Evolutionary conservation across 192 early-diverging fungal genomes (phyloP).

Genomic region (Coemansia sp.): DNA sequence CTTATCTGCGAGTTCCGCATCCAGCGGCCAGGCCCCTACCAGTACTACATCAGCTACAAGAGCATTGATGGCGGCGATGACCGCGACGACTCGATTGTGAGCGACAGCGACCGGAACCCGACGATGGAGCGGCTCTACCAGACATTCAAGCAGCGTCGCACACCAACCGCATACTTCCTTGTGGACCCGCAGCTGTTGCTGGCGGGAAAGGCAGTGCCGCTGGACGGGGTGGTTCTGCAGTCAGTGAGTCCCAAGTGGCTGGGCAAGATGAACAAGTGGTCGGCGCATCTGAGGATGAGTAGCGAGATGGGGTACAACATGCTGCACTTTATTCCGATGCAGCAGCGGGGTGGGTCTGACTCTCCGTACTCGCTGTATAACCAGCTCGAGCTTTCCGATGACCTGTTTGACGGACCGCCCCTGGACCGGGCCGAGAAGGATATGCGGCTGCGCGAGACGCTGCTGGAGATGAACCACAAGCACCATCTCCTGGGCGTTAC

Average conservation of each 20-base stretch:
- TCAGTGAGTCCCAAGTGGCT: constrained; percentile 97
- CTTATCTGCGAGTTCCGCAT: constrained; percentile 63
- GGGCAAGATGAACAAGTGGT: constrained; percentile 76
- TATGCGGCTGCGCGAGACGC: constrained; percentile 54
- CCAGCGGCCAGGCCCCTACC: constrained; percentile 69
- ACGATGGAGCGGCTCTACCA: constrained; percentile 36
- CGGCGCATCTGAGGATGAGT: constrained; percentile 61
- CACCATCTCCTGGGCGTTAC: constrained; percentile 74
- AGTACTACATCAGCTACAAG: constrained; percentile 77
- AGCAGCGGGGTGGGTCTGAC: constrained; percentile 84
- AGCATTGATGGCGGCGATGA: constrained; percentile 25
- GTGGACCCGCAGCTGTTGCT: constrained; percentile 82
- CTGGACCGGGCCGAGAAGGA: constrained; percentile 52
- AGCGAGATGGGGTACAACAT: constrained; percentile 88
- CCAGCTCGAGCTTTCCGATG: constrained; percentile 84
- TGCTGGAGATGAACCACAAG: constrained; percentile 55
- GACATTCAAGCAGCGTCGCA: constrained; percentile 26
- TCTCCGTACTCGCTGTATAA: constrained; percentile 97
- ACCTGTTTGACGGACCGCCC: constrained; percentile 66
- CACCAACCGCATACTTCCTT: constrained; percentile 62
- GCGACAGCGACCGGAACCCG: constrained; percentile 16
- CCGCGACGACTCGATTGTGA: constrained; percentile 8
- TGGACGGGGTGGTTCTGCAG: constrained; percentile 86
- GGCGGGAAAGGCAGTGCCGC: constrained; percentile 55
- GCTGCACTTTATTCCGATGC: constrained; percentile 96